Evolutionary conservation across 345 rosid species (phyloP).

Genomic region (Linum lewisii): DNA sequence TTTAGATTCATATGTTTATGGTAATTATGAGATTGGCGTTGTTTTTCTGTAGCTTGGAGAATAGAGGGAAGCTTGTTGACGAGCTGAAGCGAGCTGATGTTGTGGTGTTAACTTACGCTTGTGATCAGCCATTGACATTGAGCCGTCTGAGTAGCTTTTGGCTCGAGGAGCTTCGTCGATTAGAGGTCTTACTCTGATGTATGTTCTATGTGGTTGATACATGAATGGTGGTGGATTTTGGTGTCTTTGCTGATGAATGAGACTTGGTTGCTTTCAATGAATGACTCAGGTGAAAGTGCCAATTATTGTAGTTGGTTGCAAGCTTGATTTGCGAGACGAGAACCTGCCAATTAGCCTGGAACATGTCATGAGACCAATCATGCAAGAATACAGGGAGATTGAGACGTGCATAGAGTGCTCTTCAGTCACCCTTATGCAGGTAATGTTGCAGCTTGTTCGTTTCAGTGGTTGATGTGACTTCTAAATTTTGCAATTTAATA

Average conservation of each 20-base stretch:
- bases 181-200: slow-evolving; percentile 36
- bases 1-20: slow-evolving; percentile 7
- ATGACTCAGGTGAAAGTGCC: slow-evolving; percentile 50
- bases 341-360: slow-evolving; percentile 42
- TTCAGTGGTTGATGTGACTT: slow-evolving; percentile 4
- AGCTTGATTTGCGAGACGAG: slow-evolving; percentile 67
- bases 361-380: slow-evolving; percentile 67
- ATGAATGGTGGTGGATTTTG: not conserved
- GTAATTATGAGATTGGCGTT: not conserved
- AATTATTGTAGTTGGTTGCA: slow-evolving; percentile 78
- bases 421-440: slow-evolving; percentile 68
- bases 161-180: slow-evolving; percentile 69
- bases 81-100: slow-evolving; percentile 74
- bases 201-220: not conserved
- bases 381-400: slow-evolving; percentile 70
- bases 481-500: not conserved
- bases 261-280: not conserved
- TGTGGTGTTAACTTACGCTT: slow-evolving; percentile 61
- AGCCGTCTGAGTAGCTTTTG: slow-evolving; percentile 51
- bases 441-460: slow-evolving; percentile 1
- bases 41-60: slow-evolving; percentile 38
- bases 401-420: slow-evolving; percentile 88
- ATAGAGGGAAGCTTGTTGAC: slow-evolving; percentile 57
- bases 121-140: slow-evolving; percentile 61
- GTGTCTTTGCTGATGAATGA: not conserved